Conservation (phyloP, 73 alveolate genomes). For the Paramecium caudatum region DNA sequence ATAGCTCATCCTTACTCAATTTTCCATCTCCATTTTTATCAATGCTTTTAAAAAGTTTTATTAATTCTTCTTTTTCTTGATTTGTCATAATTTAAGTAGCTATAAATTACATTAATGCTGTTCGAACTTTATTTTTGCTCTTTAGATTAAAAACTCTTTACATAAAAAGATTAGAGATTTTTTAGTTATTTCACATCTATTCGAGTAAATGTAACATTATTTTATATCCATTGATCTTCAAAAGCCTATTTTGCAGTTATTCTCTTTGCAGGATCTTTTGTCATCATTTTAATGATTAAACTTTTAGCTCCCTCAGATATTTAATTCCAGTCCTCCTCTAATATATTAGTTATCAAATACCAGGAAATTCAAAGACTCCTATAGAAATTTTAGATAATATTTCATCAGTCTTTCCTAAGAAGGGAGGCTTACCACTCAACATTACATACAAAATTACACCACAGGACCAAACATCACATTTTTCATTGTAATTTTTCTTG, state of each 20-base stretch:
- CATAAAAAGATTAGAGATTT: slow-evolving; percentile 58
- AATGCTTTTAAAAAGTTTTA: slow-evolving; percentile 53
- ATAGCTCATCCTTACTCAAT: slow-evolving; percentile 66
- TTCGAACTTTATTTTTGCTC: slow-evolving; percentile 69
- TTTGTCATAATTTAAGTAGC: slow-evolving; percentile 62
- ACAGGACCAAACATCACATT: slow-evolving; percentile 75
- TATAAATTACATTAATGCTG: slow-evolving; percentile 67
- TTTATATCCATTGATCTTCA: slow-evolving; percentile 76
- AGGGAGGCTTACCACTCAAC: slow-evolving; percentile 86
- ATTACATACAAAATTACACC: slow-evolving; percentile 62
- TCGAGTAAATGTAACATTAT: slow-evolving; percentile 58
- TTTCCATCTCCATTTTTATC: slow-evolving; percentile 76
- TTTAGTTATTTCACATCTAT: slow-evolving; percentile 60
- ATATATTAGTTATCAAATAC: slow-evolving; percentile 4
- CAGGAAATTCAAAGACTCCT: slow-evolving; percentile 11
- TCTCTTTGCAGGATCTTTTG: slow-evolving; percentile 65
- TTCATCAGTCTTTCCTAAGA: slow-evolving; percentile 48
- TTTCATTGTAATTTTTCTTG: slow-evolving; percentile 30
- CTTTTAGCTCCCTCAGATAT: slow-evolving; percentile 67
- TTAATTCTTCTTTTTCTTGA: slow-evolving; percentile 70
- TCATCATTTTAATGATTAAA: slow-evolving; percentile 69
- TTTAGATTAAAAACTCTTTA: background rate
- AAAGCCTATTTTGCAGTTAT: slow-evolving; percentile 73
- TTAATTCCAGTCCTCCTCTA: slow-evolving; percentile 71
- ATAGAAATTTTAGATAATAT: background rate